phyloP scores from a whole-genome alignment of 2,329 filamentous ascomycete genomes.

The Paracamarosporium sp. region DNA sequence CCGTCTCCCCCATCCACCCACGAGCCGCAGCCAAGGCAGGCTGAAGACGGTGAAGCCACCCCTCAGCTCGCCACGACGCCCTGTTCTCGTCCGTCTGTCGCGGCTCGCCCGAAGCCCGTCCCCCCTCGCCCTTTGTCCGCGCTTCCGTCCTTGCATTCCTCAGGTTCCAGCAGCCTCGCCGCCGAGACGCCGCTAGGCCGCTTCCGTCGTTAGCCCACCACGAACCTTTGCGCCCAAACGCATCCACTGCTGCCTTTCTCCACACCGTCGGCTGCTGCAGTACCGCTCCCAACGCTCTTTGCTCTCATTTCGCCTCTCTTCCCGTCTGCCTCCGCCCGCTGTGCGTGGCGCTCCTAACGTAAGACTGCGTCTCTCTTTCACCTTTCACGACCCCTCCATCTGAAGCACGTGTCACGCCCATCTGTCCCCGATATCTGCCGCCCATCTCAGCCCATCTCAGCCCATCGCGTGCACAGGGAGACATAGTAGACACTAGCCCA shows the following conservation, averaged over 20 bases:
- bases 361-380: slow-evolving; percentile 30
- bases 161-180: slow-evolving; percentile 15
- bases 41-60: background rate
- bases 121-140: slow-evolving; percentile 8
- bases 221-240: slow-evolving; percentile 23
- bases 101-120: slow-evolving; percentile 5
- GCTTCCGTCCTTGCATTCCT: slow-evolving; percentile 23
- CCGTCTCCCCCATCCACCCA: background rate
- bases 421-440: background rate
- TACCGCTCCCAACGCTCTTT: slow-evolving; percentile 30
- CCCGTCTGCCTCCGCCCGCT: slow-evolving; percentile 32
- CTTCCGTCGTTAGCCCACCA: slow-evolving; percentile 21
- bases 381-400: slow-evolving; percentile 15
- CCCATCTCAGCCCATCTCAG: slow-evolving; percentile 1
- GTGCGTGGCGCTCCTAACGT: slow-evolving; percentile 32
- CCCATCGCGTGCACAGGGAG: background rate
- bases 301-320: slow-evolving; percentile 31
- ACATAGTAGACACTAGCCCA: background rate
- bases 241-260: slow-evolving; percentile 36
- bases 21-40: too few relatives aligned
- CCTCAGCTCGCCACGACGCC: background rate
- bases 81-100: slow-evolving; percentile 3
- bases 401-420: slow-evolving; percentile 9
- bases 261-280: slow-evolving; percentile 25
- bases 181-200: slow-evolving; percentile 29